These are phyloP conservation scores for Fusarium globosum DNA, from an alignment of 2,329 filamentous ascomycete species.

Conservation along the genomic window DNA sequence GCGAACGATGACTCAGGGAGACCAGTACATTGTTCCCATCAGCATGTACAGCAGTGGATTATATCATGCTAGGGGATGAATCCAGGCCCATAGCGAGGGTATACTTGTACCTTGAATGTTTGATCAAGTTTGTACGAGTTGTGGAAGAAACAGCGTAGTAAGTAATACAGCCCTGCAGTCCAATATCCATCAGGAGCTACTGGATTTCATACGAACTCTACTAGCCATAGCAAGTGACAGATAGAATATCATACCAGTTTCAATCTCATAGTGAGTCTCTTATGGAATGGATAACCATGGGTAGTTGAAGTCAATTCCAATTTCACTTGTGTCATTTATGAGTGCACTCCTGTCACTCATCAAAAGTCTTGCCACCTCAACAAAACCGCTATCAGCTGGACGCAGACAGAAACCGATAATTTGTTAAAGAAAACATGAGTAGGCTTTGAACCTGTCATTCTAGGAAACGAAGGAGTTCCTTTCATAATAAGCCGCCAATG, in stretches of 20 bases:
- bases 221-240: not conserved
- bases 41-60: not conserved
- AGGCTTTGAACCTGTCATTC: not conserved
- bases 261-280: not conserved
- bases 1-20: not conserved
- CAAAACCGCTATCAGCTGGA: not conserved
- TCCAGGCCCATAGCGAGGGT: not conserved
- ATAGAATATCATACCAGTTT: not conserved
- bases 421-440: not conserved
- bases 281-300: not conserved
- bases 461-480: no score
- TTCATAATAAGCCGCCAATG: not conserved
- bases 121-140: not conserved
- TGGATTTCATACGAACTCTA: not conserved
- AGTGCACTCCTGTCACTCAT: not conserved
- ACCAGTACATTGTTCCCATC: no score
- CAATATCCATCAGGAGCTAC: not conserved
- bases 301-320: not conserved
- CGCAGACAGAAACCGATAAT: not conserved
- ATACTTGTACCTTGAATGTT: not conserved
- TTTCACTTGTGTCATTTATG: not conserved
- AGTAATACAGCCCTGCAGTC: not conserved
- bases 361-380: not conserved
- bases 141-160: not conserved
- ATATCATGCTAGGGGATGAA: not conserved